These are phyloP conservation scores for Aspergillus piperis DNA, from an alignment of 2,329 filamentous ascomycete genomes.

Conservation along the genomic window DNA sequence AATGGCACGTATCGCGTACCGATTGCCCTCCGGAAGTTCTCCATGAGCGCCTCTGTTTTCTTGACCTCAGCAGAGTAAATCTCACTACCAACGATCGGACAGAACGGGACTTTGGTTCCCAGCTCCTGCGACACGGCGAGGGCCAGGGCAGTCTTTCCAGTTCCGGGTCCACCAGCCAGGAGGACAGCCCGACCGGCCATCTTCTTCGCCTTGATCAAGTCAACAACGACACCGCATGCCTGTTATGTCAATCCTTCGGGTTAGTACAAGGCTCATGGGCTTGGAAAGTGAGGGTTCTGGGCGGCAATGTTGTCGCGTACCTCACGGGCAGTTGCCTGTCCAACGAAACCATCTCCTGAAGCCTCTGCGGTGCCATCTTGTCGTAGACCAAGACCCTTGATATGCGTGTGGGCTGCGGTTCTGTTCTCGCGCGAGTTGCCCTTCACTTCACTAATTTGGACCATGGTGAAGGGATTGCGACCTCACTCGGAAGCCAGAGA, in stretches of 20 bases:
- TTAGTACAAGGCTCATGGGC: conserved; percentile 4
- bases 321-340: conserved; percentile 84
- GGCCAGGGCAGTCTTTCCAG: conserved; percentile 94
- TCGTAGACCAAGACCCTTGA: conserved; percentile 88
- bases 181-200: conserved; percentile 95
- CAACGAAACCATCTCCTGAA: conserved; percentile 81
- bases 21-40: conserved; percentile 97
- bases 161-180: conserved; percentile 90
- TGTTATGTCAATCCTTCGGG: conserved; percentile 39
- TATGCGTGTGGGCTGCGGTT: conserved; percentile 95
- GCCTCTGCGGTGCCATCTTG: conserved; percentile 82
- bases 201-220: conserved; percentile 93
- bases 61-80: conserved; percentile 98
- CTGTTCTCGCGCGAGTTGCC: conserved; percentile 92
- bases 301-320: conserved; percentile 50
- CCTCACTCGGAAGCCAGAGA: conserved; percentile 28
- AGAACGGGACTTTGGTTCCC: conserved; percentile 97
- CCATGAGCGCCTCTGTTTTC: conserved; percentile 99
- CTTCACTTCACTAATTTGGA: conserved; percentile 92
- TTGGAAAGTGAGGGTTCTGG: background rate
- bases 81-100: conserved; percentile 96
- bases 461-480: conserved; percentile 57
- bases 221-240: conserved; percentile 95
- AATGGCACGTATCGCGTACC: conserved; percentile 51
- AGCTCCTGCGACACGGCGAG: conserved; percentile 95